Base-by-base conservation (phyloP, 1,284 basidiomycete species). In the Ustilago lituana region DNA sequence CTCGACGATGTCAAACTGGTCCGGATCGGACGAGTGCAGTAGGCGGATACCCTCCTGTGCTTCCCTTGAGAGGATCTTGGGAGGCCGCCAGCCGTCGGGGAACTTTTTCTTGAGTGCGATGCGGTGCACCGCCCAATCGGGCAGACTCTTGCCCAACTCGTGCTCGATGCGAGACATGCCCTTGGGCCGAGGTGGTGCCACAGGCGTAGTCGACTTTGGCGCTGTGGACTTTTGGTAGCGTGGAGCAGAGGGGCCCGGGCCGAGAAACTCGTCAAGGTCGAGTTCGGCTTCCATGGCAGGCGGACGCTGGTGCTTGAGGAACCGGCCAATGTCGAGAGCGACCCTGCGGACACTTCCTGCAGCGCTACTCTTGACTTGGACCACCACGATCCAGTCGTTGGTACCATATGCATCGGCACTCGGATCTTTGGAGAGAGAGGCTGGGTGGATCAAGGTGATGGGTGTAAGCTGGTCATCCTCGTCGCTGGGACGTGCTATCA, bases 71-170 rank as follows among this genome's bases (percentile, higher is more conserved):
- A 81, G 70, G 35, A 74, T 74, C 39, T 73, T 78, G 46, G 56
- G 65, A 1, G 78, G 80, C n/a, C 65, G 47, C 80, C 80, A 81
- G n/a, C 73, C 73, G 17, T 77, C 75, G 10, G 72, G 74, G 19
- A 76, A 75, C 39, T 79, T 77, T 22, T 46, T 62, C 44, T 63
- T 20, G 8, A 79, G 67, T 4, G 77, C 77, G 33, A 76, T 70
- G 15, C 75, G 61, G 26, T 79, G 62, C 1, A 78, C 58, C 9
- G 71, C 64, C 77, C 77, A 78, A 20, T 66, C 55, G 1, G 74
- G 70, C n/a, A 78, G 49, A 12, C 45, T 48, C 31, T 63, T 72
- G 12, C 75, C 74, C 1, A 68, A 47, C 50, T 77, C 68, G 49
- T 73, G 70, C 41, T 78, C 77, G 46, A 76, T 76, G 17, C 75